These are phyloP conservation scores for Paraphoma sp. DNA, from an alignment of 2,329 filamentous ascomycete genomes.

Conservation along the genomic window DNA sequence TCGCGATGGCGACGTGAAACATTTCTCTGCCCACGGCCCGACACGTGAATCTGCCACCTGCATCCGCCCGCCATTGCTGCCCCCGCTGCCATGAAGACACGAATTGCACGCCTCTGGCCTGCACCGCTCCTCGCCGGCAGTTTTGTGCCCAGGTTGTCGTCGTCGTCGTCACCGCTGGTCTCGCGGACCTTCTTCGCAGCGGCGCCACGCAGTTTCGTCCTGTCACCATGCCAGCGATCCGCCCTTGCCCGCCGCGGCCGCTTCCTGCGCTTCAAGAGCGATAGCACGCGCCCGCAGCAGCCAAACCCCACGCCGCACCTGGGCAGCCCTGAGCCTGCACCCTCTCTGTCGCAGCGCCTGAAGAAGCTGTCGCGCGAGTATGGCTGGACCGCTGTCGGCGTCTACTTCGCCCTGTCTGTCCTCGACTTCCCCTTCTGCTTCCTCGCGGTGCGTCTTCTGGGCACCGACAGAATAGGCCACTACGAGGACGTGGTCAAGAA, in stretches of 20 bases:
- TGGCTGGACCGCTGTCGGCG: conserved; percentile 90
- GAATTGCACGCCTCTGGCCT: conserved; percentile 29
- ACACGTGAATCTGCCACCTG: too few species aligned
- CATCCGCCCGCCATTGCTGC: not conserved
- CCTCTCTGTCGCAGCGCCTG: conserved; percentile 72
- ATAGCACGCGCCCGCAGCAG: conserved; percentile 31
- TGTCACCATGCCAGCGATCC: conserved; percentile 25
- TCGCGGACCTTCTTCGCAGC: conserved; percentile 39
- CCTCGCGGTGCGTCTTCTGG: conserved; percentile 79
- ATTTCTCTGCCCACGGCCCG: too few species aligned
- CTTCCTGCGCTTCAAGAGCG: conserved; percentile 47
- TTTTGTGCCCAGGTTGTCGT: conserved; percentile 14
- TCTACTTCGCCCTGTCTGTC: conserved; percentile 83
- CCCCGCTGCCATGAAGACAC: conserved; percentile 31
- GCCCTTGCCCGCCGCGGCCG: conserved; percentile 36
- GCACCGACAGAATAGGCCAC: conserved; percentile 83
- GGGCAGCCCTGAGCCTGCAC: conserved; percentile 49
- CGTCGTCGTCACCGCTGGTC: conserved; percentile 16
- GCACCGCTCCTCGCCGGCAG: conserved; percentile 29
- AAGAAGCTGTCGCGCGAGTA: conserved; percentile 90
- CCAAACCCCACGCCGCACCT: conserved; percentile 49
- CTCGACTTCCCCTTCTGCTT: conserved; percentile 97
- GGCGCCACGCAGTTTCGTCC: conserved; percentile 17
- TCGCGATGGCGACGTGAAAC: too few species aligned
- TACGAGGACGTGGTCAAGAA: conserved; percentile 73